Evolutionary conservation across 2,329 filamentous ascomycete species (phyloP), one percentile per base, ranked within the genome.

Genomic region (Chrysoporthe austroafricana): DNA sequence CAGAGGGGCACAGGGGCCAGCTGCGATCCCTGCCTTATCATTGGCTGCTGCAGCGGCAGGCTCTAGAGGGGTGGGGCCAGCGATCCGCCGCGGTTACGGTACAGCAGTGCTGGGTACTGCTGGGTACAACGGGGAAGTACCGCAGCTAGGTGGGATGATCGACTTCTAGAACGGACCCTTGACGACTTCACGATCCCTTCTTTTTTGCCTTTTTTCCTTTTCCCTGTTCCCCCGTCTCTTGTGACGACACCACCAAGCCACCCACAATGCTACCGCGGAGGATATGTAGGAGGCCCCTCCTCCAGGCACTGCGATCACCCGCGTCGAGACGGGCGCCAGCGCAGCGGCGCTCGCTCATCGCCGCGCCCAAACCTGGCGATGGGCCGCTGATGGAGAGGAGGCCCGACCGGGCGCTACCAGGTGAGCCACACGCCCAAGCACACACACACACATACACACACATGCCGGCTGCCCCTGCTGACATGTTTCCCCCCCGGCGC

Each of bases 311-410:
- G 39, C 62, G 66, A 21, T 26, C 54, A 21, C 32, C 65, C 6
- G 54, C 54, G 54, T 42, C 58, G 16, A 54, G 61, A 52, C 68
- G 67, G 46, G 14, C 72, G 71, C 60, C 62, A 71, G 21, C 64
- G 73, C 61, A 73, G 72, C 81, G 84, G 72, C 79, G 85, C 71
- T 82, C 83, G 71, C 76, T 86, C 66, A 81, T 86, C 64, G 80
- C 85, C 13, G 84, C 88, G 34, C 88, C 88, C 4, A 86, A 83
- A 73, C 79, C 80, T 16, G 87, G 87, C 69, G 85, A 88, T 75
- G 88, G 86, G 36, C 89, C 88, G 64, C 78, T 91, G 72, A 86
- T 91, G 85, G 84, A 88, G 74, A 83, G 90, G 72, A 82, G 88
- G 69, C 79, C 87, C 48, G 88, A 92, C 76, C 85, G 90, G 71